A percentile compares a stretch with the other conserved stretches of the same genome.
Evolutionary conservation across 768 basidiomycete species (phyloP).

Genomic region (Leucosporidium yakuticum): DNA sequence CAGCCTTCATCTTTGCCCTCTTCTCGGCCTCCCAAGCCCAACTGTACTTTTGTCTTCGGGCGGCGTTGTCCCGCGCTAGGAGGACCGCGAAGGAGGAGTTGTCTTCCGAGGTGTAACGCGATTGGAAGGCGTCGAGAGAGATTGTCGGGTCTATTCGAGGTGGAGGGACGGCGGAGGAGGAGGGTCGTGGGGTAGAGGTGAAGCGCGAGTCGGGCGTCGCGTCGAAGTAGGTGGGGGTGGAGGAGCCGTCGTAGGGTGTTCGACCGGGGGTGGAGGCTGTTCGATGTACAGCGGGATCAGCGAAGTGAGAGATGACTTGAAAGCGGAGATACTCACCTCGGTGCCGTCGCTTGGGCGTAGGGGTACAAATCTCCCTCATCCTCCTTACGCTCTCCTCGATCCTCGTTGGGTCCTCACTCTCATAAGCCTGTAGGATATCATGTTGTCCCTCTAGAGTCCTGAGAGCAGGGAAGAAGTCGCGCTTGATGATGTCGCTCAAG

Average conservation of each 20-base stretch:
- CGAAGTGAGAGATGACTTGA: background rate
- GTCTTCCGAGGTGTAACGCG: slow-evolving; percentile 90
- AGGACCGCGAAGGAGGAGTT: slow-evolving; percentile 95
- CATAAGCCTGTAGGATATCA: slow-evolving; percentile 71
- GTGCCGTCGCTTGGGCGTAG: slow-evolving; percentile 1
- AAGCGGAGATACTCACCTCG: background rate
- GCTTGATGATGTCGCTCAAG: slow-evolving; percentile 83
- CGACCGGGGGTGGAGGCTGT: slow-evolving; percentile 50
- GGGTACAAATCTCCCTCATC: slow-evolving; percentile 37
- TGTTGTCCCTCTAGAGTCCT: slow-evolving; percentile 84
- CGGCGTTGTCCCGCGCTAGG: slow-evolving; percentile 78
- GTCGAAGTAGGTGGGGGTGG: slow-evolving; percentile 41
- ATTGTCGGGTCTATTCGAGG: slow-evolving; percentile 55
- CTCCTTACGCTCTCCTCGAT: slow-evolving; percentile 31
- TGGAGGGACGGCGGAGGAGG: slow-evolving; percentile 45
- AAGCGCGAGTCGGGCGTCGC: slow-evolving; percentile 61
- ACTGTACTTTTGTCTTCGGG: slow-evolving; percentile 67
- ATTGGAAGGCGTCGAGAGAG: slow-evolving; percentile 79
- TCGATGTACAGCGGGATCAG: no score
- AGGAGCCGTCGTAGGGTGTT: slow-evolving; percentile 54
- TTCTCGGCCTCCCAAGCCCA: slow-evolving; percentile 96
- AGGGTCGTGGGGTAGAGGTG: slow-evolving; percentile 26
- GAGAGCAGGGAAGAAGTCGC: slow-evolving; percentile 96
- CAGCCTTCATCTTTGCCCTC: slow-evolving; percentile 63
- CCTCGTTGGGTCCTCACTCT: slow-evolving; percentile 53